Evolutionary conservation across 2,329 filamentous ascomycete species (phyloP).

Genomic region (Trichoderma sp.): DNA sequence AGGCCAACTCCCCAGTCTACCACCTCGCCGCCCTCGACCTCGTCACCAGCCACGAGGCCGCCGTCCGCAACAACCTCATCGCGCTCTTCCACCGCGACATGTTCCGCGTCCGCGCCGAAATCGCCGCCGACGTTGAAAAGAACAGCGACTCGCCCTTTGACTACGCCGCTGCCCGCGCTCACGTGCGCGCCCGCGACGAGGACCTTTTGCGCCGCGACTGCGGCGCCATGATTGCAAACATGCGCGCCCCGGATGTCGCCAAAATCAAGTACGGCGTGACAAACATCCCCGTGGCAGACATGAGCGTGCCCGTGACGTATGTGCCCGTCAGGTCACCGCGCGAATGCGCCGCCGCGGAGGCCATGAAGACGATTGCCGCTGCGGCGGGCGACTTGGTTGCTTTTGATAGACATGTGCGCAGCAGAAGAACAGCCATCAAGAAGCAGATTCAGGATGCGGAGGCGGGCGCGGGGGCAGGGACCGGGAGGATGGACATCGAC

Average conservation of each 20-base stretch:
- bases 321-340: conserved; percentile 27
- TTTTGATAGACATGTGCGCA: conserved; percentile 33
- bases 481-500: conserved; percentile 8
- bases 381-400: conserved; percentile 30
- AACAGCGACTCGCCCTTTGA: background rate
- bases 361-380: conserved; percentile 29
- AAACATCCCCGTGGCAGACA: conserved; percentile 28
- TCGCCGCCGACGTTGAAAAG: conserved; percentile 10
- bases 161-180: background rate
- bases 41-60: conserved; percentile 33
- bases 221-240: conserved; percentile 36
- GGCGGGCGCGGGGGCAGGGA: background rate
- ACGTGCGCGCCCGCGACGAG: background rate
- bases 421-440: conserved; percentile 29
- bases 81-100: conserved; percentile 37
- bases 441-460: conserved; percentile 6
- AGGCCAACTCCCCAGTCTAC: conserved; percentile 25
- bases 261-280: conserved; percentile 22
- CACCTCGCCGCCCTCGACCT: conserved; percentile 30
- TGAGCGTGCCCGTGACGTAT: conserved; percentile 22
- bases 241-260: conserved; percentile 33
- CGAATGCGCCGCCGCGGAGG: conserved; percentile 29
- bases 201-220: conserved; percentile 10
- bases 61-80: conserved; percentile 37
- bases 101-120: conserved; percentile 35